Conservation (phyloP, 208 protist genomes). For the Angomonas ambiguus region DNA sequence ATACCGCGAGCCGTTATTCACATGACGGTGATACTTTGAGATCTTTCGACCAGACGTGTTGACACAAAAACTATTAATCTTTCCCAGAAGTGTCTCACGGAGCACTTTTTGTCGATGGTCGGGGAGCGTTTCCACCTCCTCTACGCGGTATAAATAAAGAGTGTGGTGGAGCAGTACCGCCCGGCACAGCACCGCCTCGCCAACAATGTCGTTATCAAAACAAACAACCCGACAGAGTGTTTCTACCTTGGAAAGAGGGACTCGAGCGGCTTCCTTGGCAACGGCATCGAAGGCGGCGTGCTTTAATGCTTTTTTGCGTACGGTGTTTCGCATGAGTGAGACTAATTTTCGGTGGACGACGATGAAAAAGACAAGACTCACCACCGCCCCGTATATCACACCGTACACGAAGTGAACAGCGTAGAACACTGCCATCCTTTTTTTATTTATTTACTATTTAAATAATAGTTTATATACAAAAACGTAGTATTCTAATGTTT, state of each 20-base stretch:
- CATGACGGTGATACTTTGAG: constrained; percentile 77
- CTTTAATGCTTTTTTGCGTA: constrained; percentile 46
- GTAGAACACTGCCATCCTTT: background rate
- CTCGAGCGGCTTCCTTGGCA: constrained; percentile 27
- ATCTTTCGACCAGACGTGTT: constrained; percentile 34
- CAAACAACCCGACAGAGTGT: constrained; percentile 57
- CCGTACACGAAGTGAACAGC: constrained; percentile 46
- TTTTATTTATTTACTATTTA: constrained; percentile 14
- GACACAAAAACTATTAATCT: constrained; percentile 60
- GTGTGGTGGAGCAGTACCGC: constrained; percentile 60
- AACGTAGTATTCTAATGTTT: too few species aligned
- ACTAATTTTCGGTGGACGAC: constrained; percentile 44
- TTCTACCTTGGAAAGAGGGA: constrained; percentile 51
- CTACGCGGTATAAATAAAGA: constrained; percentile 64
- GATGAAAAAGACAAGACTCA: constrained; percentile 41
- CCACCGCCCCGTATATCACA: constrained; percentile 30
- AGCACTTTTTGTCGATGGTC: constrained; percentile 44
- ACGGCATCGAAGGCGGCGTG: constrained; percentile 34
- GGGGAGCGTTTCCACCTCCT: constrained; percentile 26
- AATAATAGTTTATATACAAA: too few species aligned
- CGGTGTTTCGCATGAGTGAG: constrained; percentile 16
- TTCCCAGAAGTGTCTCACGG: constrained; percentile 58
- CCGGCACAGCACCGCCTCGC: constrained; percentile 56
- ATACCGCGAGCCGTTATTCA: constrained; percentile 40
- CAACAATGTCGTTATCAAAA: constrained; percentile 67